Evolutionary conservation across 169 alveolate species (phyloP).

Genomic region (Cytauxzoon felis): DNA sequence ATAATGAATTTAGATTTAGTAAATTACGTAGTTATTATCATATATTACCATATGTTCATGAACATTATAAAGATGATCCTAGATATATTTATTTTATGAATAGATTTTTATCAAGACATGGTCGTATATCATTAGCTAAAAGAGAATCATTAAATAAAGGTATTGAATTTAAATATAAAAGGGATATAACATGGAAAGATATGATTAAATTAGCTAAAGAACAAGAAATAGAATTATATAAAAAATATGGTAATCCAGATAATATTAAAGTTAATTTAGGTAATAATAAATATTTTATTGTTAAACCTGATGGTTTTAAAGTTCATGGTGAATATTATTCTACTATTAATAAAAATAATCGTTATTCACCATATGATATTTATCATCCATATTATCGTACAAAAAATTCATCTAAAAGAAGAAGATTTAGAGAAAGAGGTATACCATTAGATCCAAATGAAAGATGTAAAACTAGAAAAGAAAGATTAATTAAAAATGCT

Average conservation of each 20-base stretch:
- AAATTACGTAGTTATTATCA: slow-evolving; percentile 50
- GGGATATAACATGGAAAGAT: slow-evolving; percentile 35
- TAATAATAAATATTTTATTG: slow-evolving; percentile 39
- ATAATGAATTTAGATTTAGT: slow-evolving; percentile 61
- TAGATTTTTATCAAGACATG: slow-evolving; percentile 52
- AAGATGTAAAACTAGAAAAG: slow-evolving; percentile 68
- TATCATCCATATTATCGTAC: slow-evolving; percentile 67
- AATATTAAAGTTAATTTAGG: slow-evolving; percentile 33
- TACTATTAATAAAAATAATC: slow-evolving; percentile 57
- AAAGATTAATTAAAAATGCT: slow-evolving; percentile 62
- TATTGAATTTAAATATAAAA: slow-evolving; percentile 16
- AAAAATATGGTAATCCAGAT: slow-evolving; percentile 23
- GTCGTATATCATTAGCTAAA: slow-evolving; percentile 45
- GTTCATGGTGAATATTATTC: slow-evolving; percentile 63
- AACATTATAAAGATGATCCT: slow-evolving; percentile 58
- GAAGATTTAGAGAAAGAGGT: slow-evolving; percentile 66
- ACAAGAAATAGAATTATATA: slow-evolving; percentile 31
- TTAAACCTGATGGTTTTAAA: slow-evolving; percentile 52
- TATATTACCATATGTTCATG: slow-evolving; percentile 52
- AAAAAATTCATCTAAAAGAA: slow-evolving; percentile 63
- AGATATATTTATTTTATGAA: slow-evolving; percentile 59
- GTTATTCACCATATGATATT: slow-evolving; percentile 69
- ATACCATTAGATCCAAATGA: slow-evolving; percentile 65
- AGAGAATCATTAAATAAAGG: slow-evolving; percentile 18
- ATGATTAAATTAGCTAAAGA: background rate